Conservation (phyloP, 139 green algal species). For the Parachlorella kessleri region DNA sequence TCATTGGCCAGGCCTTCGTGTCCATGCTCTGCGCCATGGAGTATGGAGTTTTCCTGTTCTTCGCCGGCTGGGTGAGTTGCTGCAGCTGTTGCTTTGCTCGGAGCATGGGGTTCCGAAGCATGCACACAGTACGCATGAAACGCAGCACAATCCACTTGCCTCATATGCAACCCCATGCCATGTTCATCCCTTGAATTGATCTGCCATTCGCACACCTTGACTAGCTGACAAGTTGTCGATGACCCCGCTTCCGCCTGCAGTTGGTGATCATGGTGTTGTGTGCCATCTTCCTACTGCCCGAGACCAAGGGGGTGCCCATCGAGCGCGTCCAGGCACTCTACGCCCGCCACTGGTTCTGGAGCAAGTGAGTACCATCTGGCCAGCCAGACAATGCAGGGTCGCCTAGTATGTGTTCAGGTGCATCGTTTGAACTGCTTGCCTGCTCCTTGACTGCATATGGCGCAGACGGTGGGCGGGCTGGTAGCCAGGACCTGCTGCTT, state of each 20-base stretch:
- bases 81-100: background rate
- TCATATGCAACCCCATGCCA: no score
- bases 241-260: background rate
- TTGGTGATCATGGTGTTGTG: conserved; percentile 61
- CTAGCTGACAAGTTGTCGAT: no score
- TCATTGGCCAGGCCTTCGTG: conserved; percentile 76
- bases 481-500: background rate
- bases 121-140: background rate
- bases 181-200: no score
- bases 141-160: background rate
- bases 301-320: conserved; percentile 66
- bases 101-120: background rate
- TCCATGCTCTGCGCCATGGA: conserved; percentile 65
- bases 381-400: no score
- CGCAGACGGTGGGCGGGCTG: no score
- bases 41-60: conserved; percentile 74
- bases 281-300: conserved; percentile 43
- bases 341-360: no score
- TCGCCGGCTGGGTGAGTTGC: conserved; percentile 52
- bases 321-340: no score
- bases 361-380: conserved; percentile 1
- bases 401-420: no score
- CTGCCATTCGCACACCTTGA: background rate
- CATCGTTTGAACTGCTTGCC: no score
- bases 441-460: no score